Percentiles rank a stretch among this genome's conserved stretches.
Conservation (phyloP, 345 rosid species). For the Brassica juncea region DNA sequence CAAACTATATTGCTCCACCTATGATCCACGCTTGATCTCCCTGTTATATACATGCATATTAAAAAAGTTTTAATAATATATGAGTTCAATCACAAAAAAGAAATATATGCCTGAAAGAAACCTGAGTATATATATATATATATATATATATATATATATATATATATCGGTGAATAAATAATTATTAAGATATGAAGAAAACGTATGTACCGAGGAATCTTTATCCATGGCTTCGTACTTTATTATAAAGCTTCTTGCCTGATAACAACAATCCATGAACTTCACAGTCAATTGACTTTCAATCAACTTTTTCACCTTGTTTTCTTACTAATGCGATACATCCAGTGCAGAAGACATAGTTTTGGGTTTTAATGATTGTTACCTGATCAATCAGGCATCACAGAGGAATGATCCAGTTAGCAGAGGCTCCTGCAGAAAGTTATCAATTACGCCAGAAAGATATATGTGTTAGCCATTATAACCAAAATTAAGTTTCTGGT, state of each 20-base stretch:
- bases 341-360: not conserved
- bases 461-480: no score
- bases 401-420: conserved; percentile 88
- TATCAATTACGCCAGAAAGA: not conserved
- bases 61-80: no score
- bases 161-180: not conserved
- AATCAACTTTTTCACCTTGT: conserved; percentile 69
- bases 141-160: no score
- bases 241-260: not conserved
- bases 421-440: conserved; percentile 69
- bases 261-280: not conserved
- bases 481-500: not conserved
- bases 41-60: no score
- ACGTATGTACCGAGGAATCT: not conserved
- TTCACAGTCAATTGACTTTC: not conserved
- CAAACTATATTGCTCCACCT: no score
- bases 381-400: conserved; percentile 99
- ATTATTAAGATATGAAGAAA: not conserved
- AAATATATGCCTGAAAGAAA: conserved; percentile 29
- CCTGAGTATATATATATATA: not conserved
- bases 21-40: no score
- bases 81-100: no score
- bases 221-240: not conserved
- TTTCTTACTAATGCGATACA: not conserved
- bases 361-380: conserved; percentile 2